Percentiles rank a stretch among this genome's conserved stretches.
Evolutionary conservation across 495 filamentous ascomycete species (phyloP).

Genomic region (Cercophora scortea): DNA sequence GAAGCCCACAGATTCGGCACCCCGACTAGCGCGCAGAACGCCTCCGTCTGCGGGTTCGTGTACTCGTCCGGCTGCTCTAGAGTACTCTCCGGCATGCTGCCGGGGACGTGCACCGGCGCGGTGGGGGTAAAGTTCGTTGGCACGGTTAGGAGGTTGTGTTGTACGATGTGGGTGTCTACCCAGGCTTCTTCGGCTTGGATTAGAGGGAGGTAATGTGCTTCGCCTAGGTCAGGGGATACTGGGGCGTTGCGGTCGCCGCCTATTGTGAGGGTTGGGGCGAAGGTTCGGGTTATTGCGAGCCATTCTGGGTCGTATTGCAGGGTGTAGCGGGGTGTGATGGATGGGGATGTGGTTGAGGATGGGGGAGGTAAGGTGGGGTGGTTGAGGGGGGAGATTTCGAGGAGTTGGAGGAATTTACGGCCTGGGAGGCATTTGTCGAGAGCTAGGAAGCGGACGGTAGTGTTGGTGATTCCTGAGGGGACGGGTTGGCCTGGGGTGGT

Average conservation of each 20-base stretch:
- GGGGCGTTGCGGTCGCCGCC: constrained; percentile 44
- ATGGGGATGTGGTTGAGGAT: background rate
- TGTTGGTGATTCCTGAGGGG: constrained; percentile 56
- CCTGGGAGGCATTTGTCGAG: constrained; percentile 79
- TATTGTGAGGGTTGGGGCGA: constrained; percentile 52
- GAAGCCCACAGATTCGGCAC: constrained; percentile 72
- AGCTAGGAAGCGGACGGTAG: constrained; percentile 74
- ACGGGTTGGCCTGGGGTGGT: constrained; percentile 36
- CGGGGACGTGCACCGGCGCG: constrained; percentile 58
- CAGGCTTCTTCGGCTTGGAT: constrained; percentile 62
- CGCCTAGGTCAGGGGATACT: constrained; percentile 49
- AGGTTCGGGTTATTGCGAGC: constrained; percentile 83
- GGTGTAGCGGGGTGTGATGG: constrained; percentile 19
- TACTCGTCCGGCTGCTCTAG: constrained; percentile 60
- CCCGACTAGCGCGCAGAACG: constrained; percentile 69
- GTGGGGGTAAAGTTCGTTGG: constrained; percentile 71
- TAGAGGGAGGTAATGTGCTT: constrained; percentile 50
- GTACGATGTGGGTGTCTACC: constrained; percentile 67
- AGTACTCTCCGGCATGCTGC: constrained; percentile 18
- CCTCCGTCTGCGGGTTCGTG: constrained; percentile 69
- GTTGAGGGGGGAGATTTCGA: constrained; percentile 45
- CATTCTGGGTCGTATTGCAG: constrained; percentile 89
- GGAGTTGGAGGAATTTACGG: constrained; percentile 74
- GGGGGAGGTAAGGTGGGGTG: constrained; percentile 15
- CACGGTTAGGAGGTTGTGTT: constrained; percentile 49